These are phyloP conservation scores for Schizochytrium sp. DNA, from an alignment of 108 stramenopile genomes.

Conservation along the genomic window DNA sequence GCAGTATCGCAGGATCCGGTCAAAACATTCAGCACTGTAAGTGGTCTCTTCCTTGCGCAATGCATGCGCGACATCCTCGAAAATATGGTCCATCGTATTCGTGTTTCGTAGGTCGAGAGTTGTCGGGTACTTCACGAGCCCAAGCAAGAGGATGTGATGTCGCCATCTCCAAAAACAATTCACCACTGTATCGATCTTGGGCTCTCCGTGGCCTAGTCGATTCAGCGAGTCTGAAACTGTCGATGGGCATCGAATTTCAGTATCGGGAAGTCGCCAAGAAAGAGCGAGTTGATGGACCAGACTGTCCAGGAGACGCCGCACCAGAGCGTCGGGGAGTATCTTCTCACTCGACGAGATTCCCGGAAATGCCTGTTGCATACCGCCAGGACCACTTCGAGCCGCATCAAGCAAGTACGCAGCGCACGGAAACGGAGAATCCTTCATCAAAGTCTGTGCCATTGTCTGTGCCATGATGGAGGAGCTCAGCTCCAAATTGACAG, in stretches of 20 bases:
- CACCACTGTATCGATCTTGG: background rate
- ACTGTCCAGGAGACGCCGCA: background rate
- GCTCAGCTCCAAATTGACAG: background rate
- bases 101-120: background rate
- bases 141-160: background rate
- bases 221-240: background rate
- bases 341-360: background rate
- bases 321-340: background rate
- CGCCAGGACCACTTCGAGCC: background rate
- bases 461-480: slow-evolving; percentile 12
- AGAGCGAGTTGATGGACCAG: background rate
- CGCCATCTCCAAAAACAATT: background rate
- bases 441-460: background rate
- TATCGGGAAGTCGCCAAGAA: background rate
- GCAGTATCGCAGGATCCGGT: background rate
- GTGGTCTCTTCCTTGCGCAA: background rate
- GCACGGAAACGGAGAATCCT: background rate
- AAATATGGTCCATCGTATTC: background rate
- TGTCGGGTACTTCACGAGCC: background rate
- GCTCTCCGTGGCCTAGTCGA: background rate
- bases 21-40: background rate
- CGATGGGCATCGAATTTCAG: background rate
- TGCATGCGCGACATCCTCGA: background rate
- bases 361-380: background rate
- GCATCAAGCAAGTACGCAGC: background rate